phyloP scores from a whole-genome alignment of 1,284 basidiomycete genomes.

The Ganoderma boninense region DNA sequence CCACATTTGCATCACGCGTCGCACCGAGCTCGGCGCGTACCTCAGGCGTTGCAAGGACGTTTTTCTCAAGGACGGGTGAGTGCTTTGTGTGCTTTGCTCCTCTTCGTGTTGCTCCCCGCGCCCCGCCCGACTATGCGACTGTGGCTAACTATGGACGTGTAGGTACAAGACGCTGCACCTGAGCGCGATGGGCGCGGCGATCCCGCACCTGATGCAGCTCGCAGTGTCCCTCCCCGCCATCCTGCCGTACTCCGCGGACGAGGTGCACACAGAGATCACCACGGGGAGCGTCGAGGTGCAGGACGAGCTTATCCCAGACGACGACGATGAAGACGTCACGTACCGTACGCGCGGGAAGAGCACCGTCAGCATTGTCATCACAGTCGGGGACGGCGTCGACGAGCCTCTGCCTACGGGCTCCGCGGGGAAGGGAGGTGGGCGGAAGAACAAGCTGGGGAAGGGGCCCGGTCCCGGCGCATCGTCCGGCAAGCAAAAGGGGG shows the following conservation, averaged over 20 bases:
- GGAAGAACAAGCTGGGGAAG: constrained; percentile 18
- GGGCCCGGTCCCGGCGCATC: background rate
- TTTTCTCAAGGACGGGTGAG: constrained; percentile 81
- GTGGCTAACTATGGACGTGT: constrained; percentile 48
- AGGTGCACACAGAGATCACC: constrained; percentile 72
- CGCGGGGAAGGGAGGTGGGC: constrained; percentile 31
- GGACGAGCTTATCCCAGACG: constrained; percentile 82
- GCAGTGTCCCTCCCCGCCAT: constrained; percentile 77
- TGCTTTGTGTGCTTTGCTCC: constrained; percentile 14
- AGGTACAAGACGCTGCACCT: constrained; percentile 82
- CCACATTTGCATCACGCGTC: constrained; percentile 82
- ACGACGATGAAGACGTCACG: constrained; percentile 76
- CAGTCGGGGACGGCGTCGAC: constrained; percentile 65
- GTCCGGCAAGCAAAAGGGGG: background rate
- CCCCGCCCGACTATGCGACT: background rate
- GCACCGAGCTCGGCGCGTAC: constrained; percentile 77
- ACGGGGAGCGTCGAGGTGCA: constrained; percentile 83
- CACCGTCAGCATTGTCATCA: constrained; percentile 65
- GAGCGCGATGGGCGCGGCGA: constrained; percentile 88
- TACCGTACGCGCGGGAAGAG: constrained; percentile 77
- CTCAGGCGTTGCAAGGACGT: constrained; percentile 82
- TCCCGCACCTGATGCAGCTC: constrained; percentile 82
- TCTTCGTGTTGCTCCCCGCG: background rate
- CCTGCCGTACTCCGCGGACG: constrained; percentile 71
- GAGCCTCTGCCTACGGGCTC: constrained; percentile 44